Evolutionary conservation across 164 flowering plant genomes (phyloP).

Genomic region (Paratinospora sagittata): DNA sequence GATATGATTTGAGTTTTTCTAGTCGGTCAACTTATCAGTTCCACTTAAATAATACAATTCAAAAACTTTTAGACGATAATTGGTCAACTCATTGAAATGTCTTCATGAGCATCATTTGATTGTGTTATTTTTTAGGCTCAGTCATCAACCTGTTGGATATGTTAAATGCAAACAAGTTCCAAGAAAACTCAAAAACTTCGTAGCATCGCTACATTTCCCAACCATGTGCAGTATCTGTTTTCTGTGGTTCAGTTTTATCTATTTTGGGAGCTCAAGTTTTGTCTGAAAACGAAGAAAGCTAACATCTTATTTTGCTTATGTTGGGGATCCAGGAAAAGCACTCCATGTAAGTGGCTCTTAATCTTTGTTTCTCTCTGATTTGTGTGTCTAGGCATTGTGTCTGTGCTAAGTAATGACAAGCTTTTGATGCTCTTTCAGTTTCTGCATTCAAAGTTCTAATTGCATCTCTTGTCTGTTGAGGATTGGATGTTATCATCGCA

Average conservation of each 20-base stretch:
- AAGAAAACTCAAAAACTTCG: not conserved
- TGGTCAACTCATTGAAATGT: not conserved
- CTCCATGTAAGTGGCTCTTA: slow-evolving; percentile 43
- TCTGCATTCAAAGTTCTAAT: not conserved
- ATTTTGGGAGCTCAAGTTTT: not conserved
- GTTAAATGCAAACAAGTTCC: not conserved
- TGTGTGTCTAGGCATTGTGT: not conserved
- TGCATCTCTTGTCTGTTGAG: not conserved
- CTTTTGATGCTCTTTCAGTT: not conserved
- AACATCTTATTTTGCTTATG: slow-evolving; percentile 25
- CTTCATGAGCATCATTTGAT: not conserved
- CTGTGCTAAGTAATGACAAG: not conserved
- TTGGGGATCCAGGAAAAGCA: slow-evolving; percentile 58
- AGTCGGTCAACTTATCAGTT: not conserved
- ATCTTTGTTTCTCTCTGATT: not conserved
- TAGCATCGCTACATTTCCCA: not conserved
- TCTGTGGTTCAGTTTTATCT: slow-evolving; percentile 6
- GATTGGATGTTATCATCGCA: no score
- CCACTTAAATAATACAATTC: not conserved
- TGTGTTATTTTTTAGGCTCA: not conserved
- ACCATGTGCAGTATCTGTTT: not conserved
- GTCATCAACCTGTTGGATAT: not conserved
- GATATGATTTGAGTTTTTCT: not conserved
- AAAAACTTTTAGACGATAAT: not conserved
- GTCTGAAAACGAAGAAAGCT: not conserved